These are phyloP conservation scores for Lentinula aciculospora DNA, from an alignment of 768 basidiomycete genomes.

Conservation along the genomic window DNA sequence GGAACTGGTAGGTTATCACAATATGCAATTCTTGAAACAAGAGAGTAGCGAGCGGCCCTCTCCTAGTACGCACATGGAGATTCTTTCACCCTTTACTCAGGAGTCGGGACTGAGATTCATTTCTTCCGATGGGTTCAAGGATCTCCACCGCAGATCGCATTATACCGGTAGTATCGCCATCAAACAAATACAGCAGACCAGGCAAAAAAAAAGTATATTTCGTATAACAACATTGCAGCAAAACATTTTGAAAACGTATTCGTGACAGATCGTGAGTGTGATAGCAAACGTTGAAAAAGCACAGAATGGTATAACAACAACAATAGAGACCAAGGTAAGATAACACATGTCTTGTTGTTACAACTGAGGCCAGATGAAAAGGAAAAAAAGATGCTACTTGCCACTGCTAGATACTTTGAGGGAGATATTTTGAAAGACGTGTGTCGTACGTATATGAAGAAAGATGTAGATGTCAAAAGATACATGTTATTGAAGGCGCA, in stretches of 20 bases:
- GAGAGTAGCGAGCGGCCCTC: background rate
- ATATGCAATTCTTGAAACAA: background rate
- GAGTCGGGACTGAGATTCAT: background rate
- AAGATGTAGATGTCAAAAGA: background rate
- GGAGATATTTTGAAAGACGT: conserved; percentile 8
- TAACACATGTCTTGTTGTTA: conserved; percentile 68
- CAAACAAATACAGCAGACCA: background rate
- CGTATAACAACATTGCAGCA: conserved; percentile 15
- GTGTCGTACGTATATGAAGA: background rate
- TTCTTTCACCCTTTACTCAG: background rate
- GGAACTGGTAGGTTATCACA: background rate
- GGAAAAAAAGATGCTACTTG: background rate
- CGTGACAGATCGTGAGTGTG: conserved; percentile 20
- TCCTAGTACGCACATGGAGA: background rate
- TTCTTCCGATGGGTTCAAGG: background rate
- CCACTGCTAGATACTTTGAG: conserved; percentile 9
- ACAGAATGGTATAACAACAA: conserved; percentile 28
- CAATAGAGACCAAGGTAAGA: conserved; percentile 18
- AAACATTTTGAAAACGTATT: conserved; percentile 6
- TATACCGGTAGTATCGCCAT: background rate
- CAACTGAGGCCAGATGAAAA: conserved; percentile 25
- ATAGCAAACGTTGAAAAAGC: conserved; percentile 17
- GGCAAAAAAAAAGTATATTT: conserved; percentile 13
- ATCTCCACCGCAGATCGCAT: background rate
- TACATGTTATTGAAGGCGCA: background rate